Evolutionary conservation across 2,329 filamentous ascomycete genomes (phyloP).

Genomic region (Didymella sp.): DNA sequence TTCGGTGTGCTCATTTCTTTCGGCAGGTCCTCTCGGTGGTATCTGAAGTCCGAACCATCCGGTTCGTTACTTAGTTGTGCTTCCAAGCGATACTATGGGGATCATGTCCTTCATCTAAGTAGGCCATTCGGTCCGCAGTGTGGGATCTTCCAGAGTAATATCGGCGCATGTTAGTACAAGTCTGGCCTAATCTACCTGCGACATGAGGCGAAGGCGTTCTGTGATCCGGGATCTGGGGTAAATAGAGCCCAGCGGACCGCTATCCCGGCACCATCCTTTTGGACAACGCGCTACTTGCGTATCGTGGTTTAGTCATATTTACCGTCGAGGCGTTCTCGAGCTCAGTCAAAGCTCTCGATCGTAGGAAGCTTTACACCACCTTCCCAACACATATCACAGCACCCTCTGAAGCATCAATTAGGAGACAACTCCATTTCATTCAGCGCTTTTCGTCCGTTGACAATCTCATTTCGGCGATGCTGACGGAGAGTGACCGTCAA

Average conservation of each 20-base stretch:
- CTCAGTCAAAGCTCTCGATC: not conserved
- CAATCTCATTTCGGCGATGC: slow-evolving; percentile 11
- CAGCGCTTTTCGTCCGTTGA: not conserved
- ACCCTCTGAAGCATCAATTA: too few species aligned
- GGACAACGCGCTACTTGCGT: not conserved
- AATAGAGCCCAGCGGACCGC: slow-evolving; percentile 14
- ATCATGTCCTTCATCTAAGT: slow-evolving; percentile 16
- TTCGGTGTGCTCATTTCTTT: not conserved
- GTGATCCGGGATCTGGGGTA: slow-evolving; percentile 10
- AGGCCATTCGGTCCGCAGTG: not conserved
- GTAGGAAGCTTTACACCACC: too few species aligned
- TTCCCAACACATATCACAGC: too few species aligned
- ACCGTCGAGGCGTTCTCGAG: too few species aligned
- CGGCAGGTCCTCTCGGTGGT: slow-evolving; percentile 1
- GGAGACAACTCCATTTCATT: not conserved
- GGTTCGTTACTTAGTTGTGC: not conserved
- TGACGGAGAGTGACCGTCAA: slow-evolving; percentile 9
- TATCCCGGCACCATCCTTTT: slow-evolving; percentile 2
- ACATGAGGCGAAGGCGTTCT: slow-evolving; percentile 7
- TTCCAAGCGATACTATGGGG: not conserved
- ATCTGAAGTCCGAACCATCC: slow-evolving; percentile 2
- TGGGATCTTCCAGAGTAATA: slow-evolving; percentile 12
- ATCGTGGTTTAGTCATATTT: not conserved
- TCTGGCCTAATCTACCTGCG: slow-evolving; percentile 13
- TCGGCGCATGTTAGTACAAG: slow-evolving; percentile 2